phyloP scores from a whole-genome alignment of 352 stramenopile genomes.

The Aphanomyces invadans region DNA sequence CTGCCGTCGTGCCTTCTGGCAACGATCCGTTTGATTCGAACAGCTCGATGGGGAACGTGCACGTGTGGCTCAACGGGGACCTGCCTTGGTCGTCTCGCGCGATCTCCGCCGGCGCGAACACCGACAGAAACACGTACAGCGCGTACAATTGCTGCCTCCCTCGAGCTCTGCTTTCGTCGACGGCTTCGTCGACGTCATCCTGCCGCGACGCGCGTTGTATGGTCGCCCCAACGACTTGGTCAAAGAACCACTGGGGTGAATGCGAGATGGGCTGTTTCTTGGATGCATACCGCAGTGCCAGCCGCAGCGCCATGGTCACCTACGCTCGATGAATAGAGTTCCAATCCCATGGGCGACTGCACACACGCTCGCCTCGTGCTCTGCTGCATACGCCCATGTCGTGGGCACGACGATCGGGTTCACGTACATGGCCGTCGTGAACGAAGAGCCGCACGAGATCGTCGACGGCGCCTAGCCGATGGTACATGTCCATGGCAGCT shows the following conservation, averaged over 20 bases:
- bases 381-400: no score
- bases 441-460: slow-evolving; percentile 11
- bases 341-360: no score
- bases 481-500: slow-evolving; percentile 18
- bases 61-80: neutral
- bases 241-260: slow-evolving; percentile 7
- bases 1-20: neutral
- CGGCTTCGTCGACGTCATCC: no score
- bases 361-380: no score
- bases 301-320: slow-evolving; percentile 5
- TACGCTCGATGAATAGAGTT: no score
- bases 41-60: neutral
- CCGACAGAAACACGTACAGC: slow-evolving; percentile 2
- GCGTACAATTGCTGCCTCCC: neutral
- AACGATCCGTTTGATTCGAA: neutral
- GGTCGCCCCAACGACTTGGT: neutral
- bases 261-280: neutral
- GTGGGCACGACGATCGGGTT: neutral
- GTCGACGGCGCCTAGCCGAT: slow-evolving; percentile 11
- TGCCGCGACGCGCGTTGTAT: no score
- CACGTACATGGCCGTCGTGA: neutral
- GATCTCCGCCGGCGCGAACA: neutral
- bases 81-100: neutral
- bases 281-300: neutral
- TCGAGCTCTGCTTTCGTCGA: neutral